Base-by-base conservation (phyloP, 345 rosid species). In the Arabis hirsuta region DNA sequence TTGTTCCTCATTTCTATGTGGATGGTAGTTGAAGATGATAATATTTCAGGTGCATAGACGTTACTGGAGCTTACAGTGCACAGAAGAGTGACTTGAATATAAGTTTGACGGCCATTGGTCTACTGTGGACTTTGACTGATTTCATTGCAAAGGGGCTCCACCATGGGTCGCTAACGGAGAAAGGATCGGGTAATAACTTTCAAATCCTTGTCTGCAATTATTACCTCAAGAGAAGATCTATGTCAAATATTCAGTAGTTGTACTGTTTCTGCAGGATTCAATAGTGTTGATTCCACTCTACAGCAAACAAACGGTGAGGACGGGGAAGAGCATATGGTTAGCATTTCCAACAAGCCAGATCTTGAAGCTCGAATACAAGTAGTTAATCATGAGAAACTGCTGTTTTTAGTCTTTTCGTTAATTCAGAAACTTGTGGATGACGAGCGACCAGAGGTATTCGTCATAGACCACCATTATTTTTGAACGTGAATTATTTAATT, bases 371-470 rank as follows among this genome's bases (percentile, higher is more conserved):
- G 46, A 26, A 56, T 55, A 3, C 74, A 79, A 71, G 63, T 72
- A 19, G 83, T 73, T 68, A 87, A 84, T 72, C 72, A 79, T 34
- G 90, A 89, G 80, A 87, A 88, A 77, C 81, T 95, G 84, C 76
- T 95, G 63, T 84, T 95, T 77, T 76, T 85, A 77, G 92, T 91
- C 67, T 95, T 95, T 83, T 90, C 88, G 13, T 83, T 91, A 69
- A 96, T 95, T 80, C 96, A 90, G 78, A 87, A 86, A 82, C 96
- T 91, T 78, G 99, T 96, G 72, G 89, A 82, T 74, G 99, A 95
- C 69, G 98, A 91, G 62, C 88, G 99, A 73, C 96, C 99, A 42
- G 99, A 95, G 99, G 98, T 94, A 80, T 64, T 63, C 58, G 1
- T 71, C 48, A 61, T 70, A 60, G 48, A 54, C 58, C 59, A 75